A percentile compares a stretch with the other conserved stretches of the same genome.
Evolutionary conservation across 2,329 filamentous ascomycete genomes (phyloP).

Genomic region (Penicillium sp.): DNA sequence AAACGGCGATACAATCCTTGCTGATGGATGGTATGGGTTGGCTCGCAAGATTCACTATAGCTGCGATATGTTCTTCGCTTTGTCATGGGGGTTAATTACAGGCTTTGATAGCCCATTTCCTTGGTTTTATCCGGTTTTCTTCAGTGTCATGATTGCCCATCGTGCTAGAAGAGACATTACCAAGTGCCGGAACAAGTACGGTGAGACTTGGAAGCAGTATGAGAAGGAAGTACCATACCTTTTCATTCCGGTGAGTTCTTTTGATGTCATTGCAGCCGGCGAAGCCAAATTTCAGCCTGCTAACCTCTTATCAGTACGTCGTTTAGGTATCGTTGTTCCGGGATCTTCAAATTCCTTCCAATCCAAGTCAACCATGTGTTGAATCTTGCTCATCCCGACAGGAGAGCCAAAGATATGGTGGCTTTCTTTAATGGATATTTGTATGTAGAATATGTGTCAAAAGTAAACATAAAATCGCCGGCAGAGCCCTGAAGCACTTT

Average conservation of each 20-base stretch:
- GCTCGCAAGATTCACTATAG: slow-evolving; percentile 80
- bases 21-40: slow-evolving; percentile 81
- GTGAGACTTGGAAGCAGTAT: slow-evolving; percentile 78
- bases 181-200: slow-evolving; percentile 74
- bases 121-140: slow-evolving; percentile 87
- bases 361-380: background rate
- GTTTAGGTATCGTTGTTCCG: background rate
- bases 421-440: too few species aligned
- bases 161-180: slow-evolving; percentile 73
- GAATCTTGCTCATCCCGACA: background rate
- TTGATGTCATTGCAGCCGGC: too few species aligned
- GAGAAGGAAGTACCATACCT: slow-evolving; percentile 76
- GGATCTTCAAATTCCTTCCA: background rate
- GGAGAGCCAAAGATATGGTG: background rate
- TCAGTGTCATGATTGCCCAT: slow-evolving; percentile 75
- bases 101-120: slow-evolving; percentile 80
- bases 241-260: slow-evolving; percentile 68
- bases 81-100: slow-evolving; percentile 75
- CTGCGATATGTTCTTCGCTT: slow-evolving; percentile 75
- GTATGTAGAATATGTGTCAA: too few species aligned
- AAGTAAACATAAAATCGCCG: too few species aligned
- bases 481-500: too few species aligned
- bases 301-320: slow-evolving; percentile 6
- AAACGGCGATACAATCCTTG: slow-evolving; percentile 73
- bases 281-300: background rate